A percentile compares a stretch with the other conserved stretches of the same genome.
Evolutionary conservation across 1,284 basidiomycete species (phyloP).

Genomic region (Malassezia nana): DNA sequence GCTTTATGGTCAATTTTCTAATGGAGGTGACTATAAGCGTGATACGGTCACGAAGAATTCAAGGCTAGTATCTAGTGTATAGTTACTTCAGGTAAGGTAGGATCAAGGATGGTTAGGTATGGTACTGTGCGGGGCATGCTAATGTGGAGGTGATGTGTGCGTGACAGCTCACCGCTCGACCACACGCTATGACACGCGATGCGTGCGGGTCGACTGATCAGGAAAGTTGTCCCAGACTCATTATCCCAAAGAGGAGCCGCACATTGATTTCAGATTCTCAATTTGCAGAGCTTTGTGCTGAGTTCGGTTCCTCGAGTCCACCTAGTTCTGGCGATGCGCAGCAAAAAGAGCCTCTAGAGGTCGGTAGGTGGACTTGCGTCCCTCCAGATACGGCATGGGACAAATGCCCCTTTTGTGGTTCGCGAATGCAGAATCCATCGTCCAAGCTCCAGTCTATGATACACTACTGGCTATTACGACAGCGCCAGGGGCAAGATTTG

Average conservation of each 20-base stretch:
- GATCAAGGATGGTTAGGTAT: no score
- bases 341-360: no score
- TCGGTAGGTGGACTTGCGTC: no score
- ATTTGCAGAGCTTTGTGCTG: slow-evolving; percentile 9
- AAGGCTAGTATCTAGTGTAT: neutral
- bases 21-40: neutral
- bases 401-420: slow-evolving; percentile 11
- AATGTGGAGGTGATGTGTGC: neutral
- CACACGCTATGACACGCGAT: neutral
- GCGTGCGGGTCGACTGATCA: neutral
- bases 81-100: no score
- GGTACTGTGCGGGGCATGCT: no score
- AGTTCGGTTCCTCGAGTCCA: slow-evolving; percentile 1
- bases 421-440: slow-evolving; percentile 2
- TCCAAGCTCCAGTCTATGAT: slow-evolving; percentile 1
- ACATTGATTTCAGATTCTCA: neutral
- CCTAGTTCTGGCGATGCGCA: no score
- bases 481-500: neutral
- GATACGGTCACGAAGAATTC: neutral
- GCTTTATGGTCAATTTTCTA: neutral
- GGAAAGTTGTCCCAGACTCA: neutral
- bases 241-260: neutral
- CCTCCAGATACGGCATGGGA: neutral
- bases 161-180: neutral
- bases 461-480: slow-evolving; percentile 2